Evolutionary conservation across 2,329 filamentous ascomycete species (phyloP).

Genomic region (Hymenoscyphus fraxineus): DNA sequence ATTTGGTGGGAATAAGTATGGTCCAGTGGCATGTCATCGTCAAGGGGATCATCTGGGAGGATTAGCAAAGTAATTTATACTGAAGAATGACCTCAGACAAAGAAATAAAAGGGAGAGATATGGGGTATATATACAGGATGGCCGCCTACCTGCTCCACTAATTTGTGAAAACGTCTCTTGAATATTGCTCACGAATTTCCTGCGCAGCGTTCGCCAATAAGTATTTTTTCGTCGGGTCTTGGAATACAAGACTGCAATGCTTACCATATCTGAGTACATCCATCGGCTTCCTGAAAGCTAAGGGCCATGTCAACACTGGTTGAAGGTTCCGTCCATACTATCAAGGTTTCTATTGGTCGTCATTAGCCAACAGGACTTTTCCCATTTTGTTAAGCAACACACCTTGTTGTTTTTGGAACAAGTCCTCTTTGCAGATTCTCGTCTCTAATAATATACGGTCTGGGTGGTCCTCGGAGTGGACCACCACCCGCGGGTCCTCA

Average conservation of each 20-base stretch:
- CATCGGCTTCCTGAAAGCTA: conserved; percentile 96
- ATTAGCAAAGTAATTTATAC: conserved; percentile 1
- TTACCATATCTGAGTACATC: conserved; percentile 88
- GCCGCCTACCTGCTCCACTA: conserved; percentile 52
- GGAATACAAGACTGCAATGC: conserved; percentile 25
- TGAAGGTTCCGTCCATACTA: conserved; percentile 88
- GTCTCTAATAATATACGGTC: conserved; percentile 82
- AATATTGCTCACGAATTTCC: conserved; percentile 86
- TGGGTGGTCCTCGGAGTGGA: conserved; percentile 90
- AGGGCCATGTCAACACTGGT: conserved; percentile 94
- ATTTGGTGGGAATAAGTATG: conserved; percentile 58
- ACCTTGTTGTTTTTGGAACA: conserved; percentile 98
- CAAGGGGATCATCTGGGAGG: conserved; percentile 71
- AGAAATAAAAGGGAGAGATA: neutral
- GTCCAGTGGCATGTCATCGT: conserved; percentile 80
- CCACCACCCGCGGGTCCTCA: conserved; percentile 83
- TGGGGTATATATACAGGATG: neutral
- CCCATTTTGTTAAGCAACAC: conserved; percentile 31
- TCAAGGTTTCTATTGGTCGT: conserved; percentile 73
- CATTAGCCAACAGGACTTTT: conserved; percentile 26
- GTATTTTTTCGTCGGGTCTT: neutral
- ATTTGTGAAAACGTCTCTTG: conserved; percentile 41
- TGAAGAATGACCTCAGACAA: neutral
- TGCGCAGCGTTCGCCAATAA: conserved; percentile 37
- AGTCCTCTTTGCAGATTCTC: conserved; percentile 86